Evolutionary conservation across 352 stramenopile species (phyloP).

Genomic region (Phytophthora sojae): DNA sequence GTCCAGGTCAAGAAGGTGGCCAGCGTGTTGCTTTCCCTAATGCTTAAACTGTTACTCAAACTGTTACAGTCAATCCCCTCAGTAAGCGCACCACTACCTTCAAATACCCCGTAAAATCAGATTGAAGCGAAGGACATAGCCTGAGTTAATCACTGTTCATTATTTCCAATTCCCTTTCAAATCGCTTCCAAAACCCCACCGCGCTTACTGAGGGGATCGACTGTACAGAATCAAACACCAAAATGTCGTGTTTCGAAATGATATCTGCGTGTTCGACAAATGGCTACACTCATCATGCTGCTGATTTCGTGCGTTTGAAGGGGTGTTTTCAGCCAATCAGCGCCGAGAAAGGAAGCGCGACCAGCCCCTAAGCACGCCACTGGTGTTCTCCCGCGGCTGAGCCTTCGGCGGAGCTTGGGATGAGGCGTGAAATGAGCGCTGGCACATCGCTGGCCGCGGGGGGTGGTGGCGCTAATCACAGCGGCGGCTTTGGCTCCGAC

Average conservation of each 20-base stretch:
- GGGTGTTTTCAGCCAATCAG: slow-evolving; percentile 37
- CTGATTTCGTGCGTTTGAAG: slow-evolving; percentile 10
- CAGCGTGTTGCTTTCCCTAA: background rate
- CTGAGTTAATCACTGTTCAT: no score
- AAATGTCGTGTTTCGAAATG: slow-evolving; percentile 22
- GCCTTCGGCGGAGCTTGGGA: slow-evolving; percentile 14
- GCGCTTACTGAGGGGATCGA: no score
- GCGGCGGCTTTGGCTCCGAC: background rate
- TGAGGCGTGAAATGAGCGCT: slow-evolving; percentile 16
- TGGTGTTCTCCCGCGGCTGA: slow-evolving; percentile 17
- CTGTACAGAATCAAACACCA: background rate
- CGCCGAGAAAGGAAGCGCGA: slow-evolving; percentile 13
- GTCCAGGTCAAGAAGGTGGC: background rate
- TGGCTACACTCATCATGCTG: slow-evolving; percentile 14
- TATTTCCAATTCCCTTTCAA: no score
- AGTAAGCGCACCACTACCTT: no score
- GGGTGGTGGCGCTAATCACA: slow-evolving; percentile 2
- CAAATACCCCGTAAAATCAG: no score
- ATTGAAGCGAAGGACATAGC: no score
- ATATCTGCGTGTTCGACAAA: slow-evolving; percentile 17
- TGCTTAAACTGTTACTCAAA: background rate
- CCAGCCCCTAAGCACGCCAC: slow-evolving; percentile 6
- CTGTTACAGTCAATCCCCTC: background rate
- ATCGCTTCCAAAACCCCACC: no score
- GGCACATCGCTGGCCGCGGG: background rate